Conservation (phyloP, 169 alveolate species). For the Ophryocystis elektroscirrha region DNA sequence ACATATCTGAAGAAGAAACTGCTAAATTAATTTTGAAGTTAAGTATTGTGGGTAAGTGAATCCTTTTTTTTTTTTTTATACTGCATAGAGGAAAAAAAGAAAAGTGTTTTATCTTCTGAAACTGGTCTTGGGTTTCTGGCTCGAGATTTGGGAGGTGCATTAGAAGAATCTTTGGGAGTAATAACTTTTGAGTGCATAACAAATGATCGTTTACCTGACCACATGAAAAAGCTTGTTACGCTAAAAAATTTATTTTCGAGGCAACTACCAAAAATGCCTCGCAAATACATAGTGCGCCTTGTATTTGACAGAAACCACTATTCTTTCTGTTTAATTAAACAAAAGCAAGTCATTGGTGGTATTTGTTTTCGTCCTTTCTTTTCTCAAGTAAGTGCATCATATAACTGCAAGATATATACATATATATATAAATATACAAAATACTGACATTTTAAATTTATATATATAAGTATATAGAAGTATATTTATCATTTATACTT, state of each 20-base stretch:
- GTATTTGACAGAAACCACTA: constrained; percentile 86
- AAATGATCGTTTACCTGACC: constrained; percentile 64
- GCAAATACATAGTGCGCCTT: constrained; percentile 83
- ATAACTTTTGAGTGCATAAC: constrained; percentile 62
- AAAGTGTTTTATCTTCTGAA: constrained; percentile 53
- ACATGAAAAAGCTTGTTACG: constrained; percentile 56
- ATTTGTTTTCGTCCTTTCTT: constrained; percentile 68
- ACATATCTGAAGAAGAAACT: too few relatives aligned
- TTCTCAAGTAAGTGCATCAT: constrained; percentile 26
- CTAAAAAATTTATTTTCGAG: constrained; percentile 76
- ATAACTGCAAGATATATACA: not conserved
- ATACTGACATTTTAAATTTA: too few relatives aligned
- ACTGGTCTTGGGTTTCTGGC: constrained; percentile 64
- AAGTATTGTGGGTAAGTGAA: too few relatives aligned
- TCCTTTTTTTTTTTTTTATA: too few relatives aligned
- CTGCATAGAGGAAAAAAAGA: too few relatives aligned
- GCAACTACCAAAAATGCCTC: constrained; percentile 94
- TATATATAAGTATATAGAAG: too few relatives aligned
- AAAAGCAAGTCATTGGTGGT: constrained; percentile 85
- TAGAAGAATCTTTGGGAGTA: constrained; percentile 58
- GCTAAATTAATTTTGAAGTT: too few relatives aligned
- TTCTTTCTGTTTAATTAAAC: constrained; percentile 70
- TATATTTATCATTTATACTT: too few relatives aligned
- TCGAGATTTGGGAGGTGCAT: constrained; percentile 69
- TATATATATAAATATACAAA: too few relatives aligned